phyloP scores from a whole-genome alignment of 2,329 filamentous ascomycete genomes.

The Colletotrichum simmondsii region DNA sequence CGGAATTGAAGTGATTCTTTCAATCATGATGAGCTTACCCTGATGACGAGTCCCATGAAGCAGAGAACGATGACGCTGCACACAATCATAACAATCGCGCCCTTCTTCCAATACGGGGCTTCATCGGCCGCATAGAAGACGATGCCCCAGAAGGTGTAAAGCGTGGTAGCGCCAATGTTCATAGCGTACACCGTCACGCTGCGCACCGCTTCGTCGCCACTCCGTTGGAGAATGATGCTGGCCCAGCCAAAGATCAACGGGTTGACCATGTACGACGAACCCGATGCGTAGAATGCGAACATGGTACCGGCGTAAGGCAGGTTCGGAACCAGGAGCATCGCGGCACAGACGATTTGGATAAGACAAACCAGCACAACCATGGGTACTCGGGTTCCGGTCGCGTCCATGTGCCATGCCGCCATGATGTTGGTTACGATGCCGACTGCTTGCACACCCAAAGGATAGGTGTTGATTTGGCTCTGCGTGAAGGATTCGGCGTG shows the following conservation, averaged over 20 bases:
- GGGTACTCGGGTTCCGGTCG: constrained; percentile 45
- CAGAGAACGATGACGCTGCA: constrained; percentile 27
- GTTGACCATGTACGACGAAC: constrained; percentile 52
- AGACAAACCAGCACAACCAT: constrained; percentile 45
- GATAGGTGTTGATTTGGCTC: constrained; percentile 50
- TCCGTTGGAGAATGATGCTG: constrained; percentile 47
- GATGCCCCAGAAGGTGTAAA: constrained; percentile 54
- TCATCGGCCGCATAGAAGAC: constrained; percentile 47
- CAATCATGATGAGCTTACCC: constrained; percentile 10
- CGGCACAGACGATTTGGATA: constrained; percentile 46
- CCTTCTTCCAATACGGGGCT: constrained; percentile 49
- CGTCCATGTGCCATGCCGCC: constrained; percentile 49
- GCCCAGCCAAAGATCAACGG: constrained; percentile 53
- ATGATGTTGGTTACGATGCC: constrained; percentile 44
- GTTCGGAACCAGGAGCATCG: constrained; percentile 45
- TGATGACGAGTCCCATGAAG: constrained; percentile 31
- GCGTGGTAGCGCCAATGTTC: constrained; percentile 48
- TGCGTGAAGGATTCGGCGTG: constrained; percentile 40
- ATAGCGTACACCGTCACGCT: constrained; percentile 50
- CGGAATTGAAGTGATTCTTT: neutral
- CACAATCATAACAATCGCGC: constrained; percentile 47
- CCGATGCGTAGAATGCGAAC: constrained; percentile 49
- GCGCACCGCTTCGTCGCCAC: constrained; percentile 49
- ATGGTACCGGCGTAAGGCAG: constrained; percentile 40
- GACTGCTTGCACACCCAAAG: constrained; percentile 49